Conservation (phyloP, 208 protist species). For the Acanthamoeba divionensis region DNA sequence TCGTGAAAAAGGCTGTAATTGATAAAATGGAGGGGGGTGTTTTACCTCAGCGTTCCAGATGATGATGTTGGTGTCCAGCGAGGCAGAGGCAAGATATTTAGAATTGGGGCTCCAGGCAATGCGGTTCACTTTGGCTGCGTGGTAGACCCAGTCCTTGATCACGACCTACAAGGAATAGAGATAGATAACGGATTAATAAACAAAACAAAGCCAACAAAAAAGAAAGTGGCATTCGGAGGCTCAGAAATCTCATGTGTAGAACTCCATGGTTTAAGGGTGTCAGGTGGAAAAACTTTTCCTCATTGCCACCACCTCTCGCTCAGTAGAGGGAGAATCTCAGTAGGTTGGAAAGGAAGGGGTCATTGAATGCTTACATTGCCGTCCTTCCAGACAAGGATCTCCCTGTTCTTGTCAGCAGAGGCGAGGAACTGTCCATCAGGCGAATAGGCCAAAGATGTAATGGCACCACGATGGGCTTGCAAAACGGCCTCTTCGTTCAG, state of each 20-base stretch:
- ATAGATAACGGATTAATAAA: too few relatives aligned
- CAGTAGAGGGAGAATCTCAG: too few relatives aligned
- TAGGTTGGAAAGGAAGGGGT: too few relatives aligned
- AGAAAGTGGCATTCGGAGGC: too few relatives aligned
- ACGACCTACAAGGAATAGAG: background rate
- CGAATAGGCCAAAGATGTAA: conserved; percentile 60
- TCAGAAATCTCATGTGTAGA: too few relatives aligned
- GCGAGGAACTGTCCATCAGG: conserved; percentile 73
- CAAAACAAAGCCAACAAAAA: too few relatives aligned
- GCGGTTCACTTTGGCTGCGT: background rate
- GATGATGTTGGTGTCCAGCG: conserved; percentile 50
- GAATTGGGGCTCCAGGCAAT: conserved; percentile 29
- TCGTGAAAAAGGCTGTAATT: background rate
- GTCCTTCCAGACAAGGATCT: conserved; percentile 71
- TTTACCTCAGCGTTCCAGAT: conserved; percentile 16
- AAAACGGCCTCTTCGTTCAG: background rate
- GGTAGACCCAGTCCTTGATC: conserved; percentile 30
- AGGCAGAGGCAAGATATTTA: conserved; percentile 11
- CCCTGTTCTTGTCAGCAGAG: conserved; percentile 62
- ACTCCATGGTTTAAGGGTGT: too few relatives aligned
- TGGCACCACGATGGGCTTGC: background rate
- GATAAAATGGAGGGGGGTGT: background rate
- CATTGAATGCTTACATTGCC: background rate
- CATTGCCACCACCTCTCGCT: too few relatives aligned
- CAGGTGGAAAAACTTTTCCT: too few relatives aligned